These are phyloP conservation scores for Picea sitchensis DNA, from an alignment of 75 land plant species.

Conservation along the genomic window DNA sequence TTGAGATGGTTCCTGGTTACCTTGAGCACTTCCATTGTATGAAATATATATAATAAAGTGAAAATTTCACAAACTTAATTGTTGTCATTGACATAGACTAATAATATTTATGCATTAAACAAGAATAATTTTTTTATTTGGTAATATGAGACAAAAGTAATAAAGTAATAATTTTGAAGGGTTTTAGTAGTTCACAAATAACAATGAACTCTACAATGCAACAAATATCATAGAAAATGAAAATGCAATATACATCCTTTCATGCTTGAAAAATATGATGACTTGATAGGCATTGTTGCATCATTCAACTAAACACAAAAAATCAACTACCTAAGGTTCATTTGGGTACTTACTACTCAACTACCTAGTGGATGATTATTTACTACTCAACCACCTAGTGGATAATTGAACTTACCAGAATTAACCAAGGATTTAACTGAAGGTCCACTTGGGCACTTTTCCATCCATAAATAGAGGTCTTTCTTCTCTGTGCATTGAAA, in stretches of 20 bases:
- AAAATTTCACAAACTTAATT: background rate
- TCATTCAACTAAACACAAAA: background rate
- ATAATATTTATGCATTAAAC: background rate
- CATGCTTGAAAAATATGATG: background rate
- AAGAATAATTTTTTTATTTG: background rate
- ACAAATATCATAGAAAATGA: background rate
- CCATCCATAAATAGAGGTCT: slow-evolving; percentile 94
- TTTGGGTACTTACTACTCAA: background rate
- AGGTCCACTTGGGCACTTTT: slow-evolving; percentile 88
- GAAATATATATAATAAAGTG: slow-evolving; percentile 51
- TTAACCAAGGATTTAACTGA: slow-evolving; percentile 90
- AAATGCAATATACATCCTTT: background rate
- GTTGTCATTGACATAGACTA: background rate
- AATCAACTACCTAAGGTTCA: background rate
- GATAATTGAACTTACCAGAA: slow-evolving; percentile 49
- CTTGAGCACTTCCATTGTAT: slow-evolving; percentile 97
- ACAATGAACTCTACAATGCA: background rate
- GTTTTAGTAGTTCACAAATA: background rate
- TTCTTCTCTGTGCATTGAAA: slow-evolving; percentile 93
- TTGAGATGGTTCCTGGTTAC: slow-evolving; percentile 95
- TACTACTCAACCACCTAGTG: background rate
- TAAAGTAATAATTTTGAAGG: background rate
- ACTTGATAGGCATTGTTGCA: background rate
- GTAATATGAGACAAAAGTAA: background rate
- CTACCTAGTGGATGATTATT: background rate